Evolutionary conservation across 2,329 filamentous ascomycete species (phyloP).

Genomic region (Alternaria sp.): DNA sequence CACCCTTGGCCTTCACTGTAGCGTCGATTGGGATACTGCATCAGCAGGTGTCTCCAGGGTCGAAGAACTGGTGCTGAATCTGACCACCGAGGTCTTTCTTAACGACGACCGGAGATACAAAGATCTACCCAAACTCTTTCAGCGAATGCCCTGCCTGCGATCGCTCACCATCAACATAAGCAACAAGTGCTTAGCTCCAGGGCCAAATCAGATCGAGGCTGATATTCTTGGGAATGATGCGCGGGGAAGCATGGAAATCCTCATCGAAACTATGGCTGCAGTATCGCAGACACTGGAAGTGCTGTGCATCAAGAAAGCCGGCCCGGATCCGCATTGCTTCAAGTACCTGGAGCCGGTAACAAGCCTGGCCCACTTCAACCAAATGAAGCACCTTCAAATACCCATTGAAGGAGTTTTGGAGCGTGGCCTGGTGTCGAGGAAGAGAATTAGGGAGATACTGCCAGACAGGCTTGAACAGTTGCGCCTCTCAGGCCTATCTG

Average conservation of each 20-base stretch:
- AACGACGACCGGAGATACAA: not conserved
- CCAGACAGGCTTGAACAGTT: not conserved
- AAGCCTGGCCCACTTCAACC: not conserved
- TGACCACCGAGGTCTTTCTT: not conserved
- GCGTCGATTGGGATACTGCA: not conserved
- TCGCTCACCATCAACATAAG: not conserved
- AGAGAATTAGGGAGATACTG: not conserved
- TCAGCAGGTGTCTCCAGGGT: not conserved
- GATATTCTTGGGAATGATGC: not conserved
- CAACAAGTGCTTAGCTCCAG: not conserved
- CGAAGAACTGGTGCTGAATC: not conserved
- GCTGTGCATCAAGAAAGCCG: not conserved
- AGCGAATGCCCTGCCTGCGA: not conserved
- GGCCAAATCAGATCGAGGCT: not conserved
- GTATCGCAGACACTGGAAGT: not conserved
- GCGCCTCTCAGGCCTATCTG: not conserved
- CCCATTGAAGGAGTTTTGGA: not conserved
- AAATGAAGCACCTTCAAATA: not conserved
- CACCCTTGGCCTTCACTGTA: not conserved
- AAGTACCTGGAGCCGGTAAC: not conserved
- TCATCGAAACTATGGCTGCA: not conserved
- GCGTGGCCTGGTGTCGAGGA: not conserved
- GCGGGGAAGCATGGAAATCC: not conserved
- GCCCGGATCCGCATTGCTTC: not conserved
- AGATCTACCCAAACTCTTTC: not conserved